A percentile compares a stretch with the other conserved stretches of the same genome.
These are phyloP conservation scores for Ulmus americana DNA, from an alignment of 331 rosid species.

Conservation along the genomic window DNA sequence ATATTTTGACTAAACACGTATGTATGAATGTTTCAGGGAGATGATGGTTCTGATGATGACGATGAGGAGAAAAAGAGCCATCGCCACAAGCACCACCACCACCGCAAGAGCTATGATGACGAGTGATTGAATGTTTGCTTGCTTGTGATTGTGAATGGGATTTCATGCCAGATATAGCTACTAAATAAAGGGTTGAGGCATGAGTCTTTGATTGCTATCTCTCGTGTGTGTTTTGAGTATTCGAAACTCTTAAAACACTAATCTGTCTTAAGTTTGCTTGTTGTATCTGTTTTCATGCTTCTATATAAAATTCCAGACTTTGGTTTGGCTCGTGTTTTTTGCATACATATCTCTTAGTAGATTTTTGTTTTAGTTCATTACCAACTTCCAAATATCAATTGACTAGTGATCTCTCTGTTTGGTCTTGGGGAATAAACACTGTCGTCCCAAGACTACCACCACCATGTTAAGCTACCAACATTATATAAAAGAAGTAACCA, in stretches of 20 bases:
- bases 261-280: slow-evolving; percentile 14
- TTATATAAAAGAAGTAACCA: too few species aligned
- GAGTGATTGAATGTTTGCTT: slow-evolving; percentile 38
- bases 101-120: slow-evolving; percentile 56
- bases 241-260: slow-evolving; percentile 8
- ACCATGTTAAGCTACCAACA: too few species aligned
- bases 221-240: slow-evolving; percentile 14
- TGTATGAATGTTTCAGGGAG: slow-evolving; percentile 41
- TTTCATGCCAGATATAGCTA: slow-evolving; percentile 39
- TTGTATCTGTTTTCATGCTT: slow-evolving; percentile 12
- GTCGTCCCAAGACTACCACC: too few species aligned
- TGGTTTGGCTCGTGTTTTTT: slow-evolving; percentile 25
- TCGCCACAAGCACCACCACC: slow-evolving; percentile 34
- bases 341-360: background rate
- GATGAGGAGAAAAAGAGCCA: slow-evolving; percentile 46
- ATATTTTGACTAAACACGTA: slow-evolving; percentile 10
- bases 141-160: slow-evolving; percentile 20
- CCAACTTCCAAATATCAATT: background rate
- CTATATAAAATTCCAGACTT: slow-evolving; percentile 19
- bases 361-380: background rate
- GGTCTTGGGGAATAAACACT: too few species aligned
- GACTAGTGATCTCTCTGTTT: background rate
- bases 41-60: slow-evolving; percentile 41
- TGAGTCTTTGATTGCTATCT: slow-evolving; percentile 25
- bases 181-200: slow-evolving; percentile 49